Percentiles rank a stretch among this genome's conserved stretches.
Conservation (phyloP, 768 basidiomycete genomes). For the Ramaria rubella region DNA sequence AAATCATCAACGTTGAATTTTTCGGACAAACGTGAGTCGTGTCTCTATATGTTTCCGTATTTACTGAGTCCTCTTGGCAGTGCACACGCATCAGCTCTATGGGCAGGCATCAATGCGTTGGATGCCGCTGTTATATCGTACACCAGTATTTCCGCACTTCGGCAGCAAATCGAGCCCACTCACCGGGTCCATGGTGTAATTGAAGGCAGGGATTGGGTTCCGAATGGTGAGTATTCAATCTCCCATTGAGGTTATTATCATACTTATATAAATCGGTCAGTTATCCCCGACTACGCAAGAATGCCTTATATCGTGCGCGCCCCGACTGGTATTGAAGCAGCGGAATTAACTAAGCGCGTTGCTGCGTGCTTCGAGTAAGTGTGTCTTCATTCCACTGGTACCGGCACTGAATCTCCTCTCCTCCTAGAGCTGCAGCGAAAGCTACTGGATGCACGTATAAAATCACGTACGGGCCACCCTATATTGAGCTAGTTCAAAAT, state of each 20-base stretch:
- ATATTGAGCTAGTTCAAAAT: constrained; percentile 63
- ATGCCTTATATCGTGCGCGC: constrained; percentile 76
- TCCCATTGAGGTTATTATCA: not conserved
- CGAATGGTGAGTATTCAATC: constrained; percentile 46
- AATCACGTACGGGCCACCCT: constrained; percentile 30
- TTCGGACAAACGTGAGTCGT: constrained; percentile 59
- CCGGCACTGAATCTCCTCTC: not conserved
- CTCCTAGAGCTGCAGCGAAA: constrained; percentile 51
- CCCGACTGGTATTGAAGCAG: constrained; percentile 54
- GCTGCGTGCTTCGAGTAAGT: constrained; percentile 67
- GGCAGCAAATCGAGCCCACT: constrained; percentile 75
- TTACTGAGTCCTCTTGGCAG: constrained; percentile 28
- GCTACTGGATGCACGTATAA: constrained; percentile 59
- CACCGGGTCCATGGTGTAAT: constrained; percentile 79
- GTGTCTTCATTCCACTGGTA: not conserved
- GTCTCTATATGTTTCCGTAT: not conserved
- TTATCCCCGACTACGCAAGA: constrained; percentile 77
- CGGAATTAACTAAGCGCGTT: constrained; percentile 52
- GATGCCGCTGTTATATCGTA: constrained; percentile 88
- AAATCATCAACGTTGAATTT: constrained; percentile 57
- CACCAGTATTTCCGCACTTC: constrained; percentile 67
- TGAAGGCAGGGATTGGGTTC: constrained; percentile 66
- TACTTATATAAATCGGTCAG: constrained; percentile 30
- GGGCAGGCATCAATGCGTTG: constrained; percentile 78
- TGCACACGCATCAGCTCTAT: constrained; percentile 76